phyloP scores from a whole-genome alignment of 805 yeast species.

The Yarrowia deformans region DNA sequence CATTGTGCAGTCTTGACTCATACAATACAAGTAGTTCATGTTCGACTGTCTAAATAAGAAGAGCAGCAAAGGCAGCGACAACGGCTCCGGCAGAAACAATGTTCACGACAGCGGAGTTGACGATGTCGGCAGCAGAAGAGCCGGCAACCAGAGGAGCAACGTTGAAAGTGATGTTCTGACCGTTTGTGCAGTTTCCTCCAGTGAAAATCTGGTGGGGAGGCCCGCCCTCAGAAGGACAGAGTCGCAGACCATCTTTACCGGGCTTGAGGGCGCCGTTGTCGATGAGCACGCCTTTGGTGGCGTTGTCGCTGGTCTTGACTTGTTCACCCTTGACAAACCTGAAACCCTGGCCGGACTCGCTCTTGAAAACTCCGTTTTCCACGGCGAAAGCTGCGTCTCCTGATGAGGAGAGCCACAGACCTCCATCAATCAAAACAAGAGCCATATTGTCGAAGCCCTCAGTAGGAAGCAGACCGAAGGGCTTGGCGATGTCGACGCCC shows the following conservation, averaged over 20 bases:
- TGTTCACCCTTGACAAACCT: constrained; percentile 19
- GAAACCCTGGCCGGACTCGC: constrained; percentile 14
- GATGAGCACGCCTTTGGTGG: background rate
- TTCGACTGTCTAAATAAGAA: background rate
- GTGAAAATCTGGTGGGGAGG: constrained; percentile 14
- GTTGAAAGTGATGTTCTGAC: background rate
- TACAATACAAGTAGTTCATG: background rate
- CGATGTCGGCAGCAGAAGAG: background rate
- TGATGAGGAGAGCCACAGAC: constrained; percentile 12
- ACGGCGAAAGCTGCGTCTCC: constrained; percentile 20
- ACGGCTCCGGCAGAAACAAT: constrained; percentile 12
- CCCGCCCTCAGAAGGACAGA: constrained; percentile 20
- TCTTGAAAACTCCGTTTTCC: constrained; percentile 15
- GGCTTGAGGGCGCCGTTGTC: constrained; percentile 29
- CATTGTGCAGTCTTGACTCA: no score
- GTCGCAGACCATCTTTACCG: constrained; percentile 21
- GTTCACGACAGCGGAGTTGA: constrained; percentile 6
- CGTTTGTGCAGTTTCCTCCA: constrained; percentile 17
- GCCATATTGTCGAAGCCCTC: constrained; percentile 13
- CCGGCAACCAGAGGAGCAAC: constrained; percentile 1
- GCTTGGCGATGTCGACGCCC: constrained; percentile 20
- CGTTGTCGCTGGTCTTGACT: constrained; percentile 7
- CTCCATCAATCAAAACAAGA: constrained; percentile 23
- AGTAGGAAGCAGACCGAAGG: constrained; percentile 25
- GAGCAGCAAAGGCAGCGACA: constrained; percentile 23